phyloP scores from a whole-genome alignment of 192 early-diverging fungal genomes.

The Backusella tarrabulga region DNA sequence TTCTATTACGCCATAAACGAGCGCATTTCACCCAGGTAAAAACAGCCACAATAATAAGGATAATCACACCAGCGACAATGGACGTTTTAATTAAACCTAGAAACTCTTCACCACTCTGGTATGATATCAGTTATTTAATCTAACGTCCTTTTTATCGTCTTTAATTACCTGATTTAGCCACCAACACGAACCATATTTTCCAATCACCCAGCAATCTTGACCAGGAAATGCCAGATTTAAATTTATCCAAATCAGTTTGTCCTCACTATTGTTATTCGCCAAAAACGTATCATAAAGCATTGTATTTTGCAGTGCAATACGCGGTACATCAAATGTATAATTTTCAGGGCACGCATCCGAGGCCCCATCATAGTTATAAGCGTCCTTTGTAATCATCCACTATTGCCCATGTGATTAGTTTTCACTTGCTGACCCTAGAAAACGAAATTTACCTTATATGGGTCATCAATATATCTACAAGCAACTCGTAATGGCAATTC shows the following conservation, averaged over 20 bases:
- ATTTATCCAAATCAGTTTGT: slow-evolving; percentile 25
- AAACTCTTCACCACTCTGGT: slow-evolving; percentile 3
- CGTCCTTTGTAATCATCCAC: slow-evolving; percentile 20
- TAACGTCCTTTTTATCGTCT: background rate
- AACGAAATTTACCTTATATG: slow-evolving; percentile 1
- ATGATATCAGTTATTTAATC: background rate
- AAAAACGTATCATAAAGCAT: slow-evolving; percentile 1
- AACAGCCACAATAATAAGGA: slow-evolving; percentile 22
- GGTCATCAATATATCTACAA: slow-evolving; percentile 14
- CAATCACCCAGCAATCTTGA: slow-evolving; percentile 29
- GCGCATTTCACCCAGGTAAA: slow-evolving; percentile 33
- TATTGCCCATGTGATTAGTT: background rate
- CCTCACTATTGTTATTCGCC: background rate
- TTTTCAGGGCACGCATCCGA: slow-evolving; percentile 9
- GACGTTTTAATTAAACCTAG: slow-evolving; percentile 27
- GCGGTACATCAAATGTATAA: slow-evolving; percentile 21
- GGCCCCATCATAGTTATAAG: slow-evolving; percentile 19
- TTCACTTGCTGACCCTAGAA: too few relatives aligned
- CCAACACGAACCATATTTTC: slow-evolving; percentile 23
- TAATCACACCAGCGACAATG: slow-evolving; percentile 22
- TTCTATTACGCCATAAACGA: slow-evolving; percentile 24
- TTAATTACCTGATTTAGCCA: slow-evolving; percentile 17
- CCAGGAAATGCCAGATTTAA: slow-evolving; percentile 13
- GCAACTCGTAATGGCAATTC: slow-evolving; percentile 10
- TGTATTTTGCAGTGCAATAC: slow-evolving; percentile 13